Base-by-base conservation (phyloP, 2,329 filamentous ascomycete genomes). In the Talaromyces rugulosus region DNA sequence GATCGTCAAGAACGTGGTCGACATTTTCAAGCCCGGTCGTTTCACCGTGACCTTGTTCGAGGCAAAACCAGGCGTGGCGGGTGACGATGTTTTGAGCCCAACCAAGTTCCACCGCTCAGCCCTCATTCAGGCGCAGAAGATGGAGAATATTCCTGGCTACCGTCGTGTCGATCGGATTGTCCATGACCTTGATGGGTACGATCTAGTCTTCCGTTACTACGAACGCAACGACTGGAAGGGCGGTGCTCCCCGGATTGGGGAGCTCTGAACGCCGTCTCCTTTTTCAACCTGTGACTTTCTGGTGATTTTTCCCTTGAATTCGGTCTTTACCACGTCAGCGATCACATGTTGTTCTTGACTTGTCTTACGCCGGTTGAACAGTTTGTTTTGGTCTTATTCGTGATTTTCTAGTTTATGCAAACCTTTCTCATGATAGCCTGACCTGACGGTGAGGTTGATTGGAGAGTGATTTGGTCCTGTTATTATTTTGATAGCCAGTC, bases 21-120 rank as follows among this genome's bases (percentile, higher is more conserved):
- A 87, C 66, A 99, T 99, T 72, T 99, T 99, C 86, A 92, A 92
- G 74, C 95, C 95, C 0, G 94, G 94, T n/a, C 90, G 94, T 59
- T 99, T 99, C 83, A 96, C 90, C 70, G 91, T 99, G 62, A 99
- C 95, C 0, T 83, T 98, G 16, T 99, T 99, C 70, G 94, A 99
- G 79, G 90, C 92, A 60, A 96, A 96, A 81, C 78, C 81, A 23
- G 75, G 73, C 50, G 72, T 77, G 16, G 79, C 82, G 53, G 79
- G 64, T 34, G 74, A 73, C 36, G 70, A 68, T 36, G 63, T 70
- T 59, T 68, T 72, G 58, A 74, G 75, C 62, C 71, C 78, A 76
- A 71, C 78, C 70, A 65, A 80, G 59, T 72, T 81, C 66, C 73
- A 76, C 60, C 74, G 77, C 63, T 74, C 75, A 62, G 51, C 61